Percentiles rank a stretch among this genome's conserved stretches.
These are phyloP conservation scores for Waitea zeae DNA, from an alignment of 1,284 basidiomycete species.

Conservation along the genomic window DNA sequence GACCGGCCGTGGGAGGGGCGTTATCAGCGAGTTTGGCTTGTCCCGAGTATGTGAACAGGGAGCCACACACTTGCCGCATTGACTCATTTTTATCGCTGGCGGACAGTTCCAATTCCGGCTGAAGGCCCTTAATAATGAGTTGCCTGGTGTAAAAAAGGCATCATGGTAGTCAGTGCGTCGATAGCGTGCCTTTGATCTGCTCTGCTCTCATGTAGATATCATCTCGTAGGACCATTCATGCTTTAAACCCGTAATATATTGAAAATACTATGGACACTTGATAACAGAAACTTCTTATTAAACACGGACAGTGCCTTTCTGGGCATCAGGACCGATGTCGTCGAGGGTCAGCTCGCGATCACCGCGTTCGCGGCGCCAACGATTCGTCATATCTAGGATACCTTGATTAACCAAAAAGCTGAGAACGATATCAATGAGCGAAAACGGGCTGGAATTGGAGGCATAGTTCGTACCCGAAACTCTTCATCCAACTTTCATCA, in stretches of 20 bases:
- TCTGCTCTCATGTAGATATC: too few relatives aligned
- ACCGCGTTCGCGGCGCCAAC: slow-evolving; percentile 62
- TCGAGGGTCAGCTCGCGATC: slow-evolving; percentile 40
- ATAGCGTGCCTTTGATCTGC: too few relatives aligned
- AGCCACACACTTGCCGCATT: neutral
- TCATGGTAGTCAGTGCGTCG: slow-evolving; percentile 73
- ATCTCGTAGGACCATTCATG: too few relatives aligned
- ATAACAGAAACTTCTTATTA: too few relatives aligned
- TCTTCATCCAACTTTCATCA: slow-evolving; percentile 62
- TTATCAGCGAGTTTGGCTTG: slow-evolving; percentile 80
- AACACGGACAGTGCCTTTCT: too few relatives aligned
- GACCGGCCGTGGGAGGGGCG: slow-evolving; percentile 72
- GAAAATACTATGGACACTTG: too few relatives aligned
- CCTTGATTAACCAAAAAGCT: slow-evolving; percentile 57
- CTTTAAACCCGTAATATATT: too few relatives aligned
- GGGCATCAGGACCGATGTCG: slow-evolving; percentile 35
- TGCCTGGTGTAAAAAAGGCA: slow-evolving; percentile 80
- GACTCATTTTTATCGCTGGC: slow-evolving; percentile 4
- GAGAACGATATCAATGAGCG: slow-evolving; percentile 1
- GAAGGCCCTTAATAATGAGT: slow-evolving; percentile 61
- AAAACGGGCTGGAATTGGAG: slow-evolving; percentile 1
- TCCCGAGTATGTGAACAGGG: slow-evolving; percentile 50
- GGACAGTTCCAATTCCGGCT: slow-evolving; percentile 89
- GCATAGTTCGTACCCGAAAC: slow-evolving; percentile 57
- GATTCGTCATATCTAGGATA: slow-evolving; percentile 48